Conservation (phyloP, 2,329 filamentous ascomycete genomes). For the Xylariaceae sp. region DNA sequence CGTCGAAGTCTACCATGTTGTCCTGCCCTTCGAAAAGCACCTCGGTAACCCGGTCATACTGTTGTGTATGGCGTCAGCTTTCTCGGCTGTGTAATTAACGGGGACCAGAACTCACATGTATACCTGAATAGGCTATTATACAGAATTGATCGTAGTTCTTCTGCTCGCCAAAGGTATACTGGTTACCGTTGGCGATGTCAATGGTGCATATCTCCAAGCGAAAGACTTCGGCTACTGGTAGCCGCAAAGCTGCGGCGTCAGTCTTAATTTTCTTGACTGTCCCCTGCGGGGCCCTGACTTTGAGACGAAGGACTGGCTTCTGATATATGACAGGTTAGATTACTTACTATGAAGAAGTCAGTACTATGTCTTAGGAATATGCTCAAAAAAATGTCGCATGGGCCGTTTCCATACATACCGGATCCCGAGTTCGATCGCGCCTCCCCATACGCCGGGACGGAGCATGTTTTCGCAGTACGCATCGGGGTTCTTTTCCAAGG, state of each 20-base stretch:
- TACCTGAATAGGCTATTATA: constrained; percentile 18
- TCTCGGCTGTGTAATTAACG: not conserved
- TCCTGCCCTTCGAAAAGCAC: constrained; percentile 59
- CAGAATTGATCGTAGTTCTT: constrained; percentile 15
- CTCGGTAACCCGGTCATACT: constrained; percentile 64
- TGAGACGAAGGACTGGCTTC: too few species aligned
- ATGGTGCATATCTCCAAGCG: constrained; percentile 18
- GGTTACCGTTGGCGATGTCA: constrained; percentile 16
- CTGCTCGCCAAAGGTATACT: constrained; percentile 19
- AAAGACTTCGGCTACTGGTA: constrained; percentile 56
- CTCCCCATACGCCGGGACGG: constrained; percentile 81
- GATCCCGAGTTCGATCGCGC: constrained; percentile 85
- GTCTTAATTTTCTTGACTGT: too few species aligned
- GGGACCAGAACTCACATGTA: constrained; percentile 9
- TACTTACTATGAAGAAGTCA: too few species aligned
- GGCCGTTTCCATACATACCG: too few species aligned
- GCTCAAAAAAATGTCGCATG: too few species aligned
- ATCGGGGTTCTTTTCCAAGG: constrained; percentile 70
- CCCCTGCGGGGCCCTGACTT: too few species aligned
- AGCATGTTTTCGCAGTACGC: constrained; percentile 82
- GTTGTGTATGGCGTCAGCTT: not conserved
- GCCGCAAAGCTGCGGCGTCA: too few species aligned
- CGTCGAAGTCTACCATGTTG: constrained; percentile 66
- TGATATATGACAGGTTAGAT: too few species aligned
- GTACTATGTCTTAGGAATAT: too few species aligned